A percentile compares a stretch with the other conserved stretches of the same genome.
Conservation (phyloP, 2,329 filamentous ascomycete species). For the Colletotrichum sublineola region DNA sequence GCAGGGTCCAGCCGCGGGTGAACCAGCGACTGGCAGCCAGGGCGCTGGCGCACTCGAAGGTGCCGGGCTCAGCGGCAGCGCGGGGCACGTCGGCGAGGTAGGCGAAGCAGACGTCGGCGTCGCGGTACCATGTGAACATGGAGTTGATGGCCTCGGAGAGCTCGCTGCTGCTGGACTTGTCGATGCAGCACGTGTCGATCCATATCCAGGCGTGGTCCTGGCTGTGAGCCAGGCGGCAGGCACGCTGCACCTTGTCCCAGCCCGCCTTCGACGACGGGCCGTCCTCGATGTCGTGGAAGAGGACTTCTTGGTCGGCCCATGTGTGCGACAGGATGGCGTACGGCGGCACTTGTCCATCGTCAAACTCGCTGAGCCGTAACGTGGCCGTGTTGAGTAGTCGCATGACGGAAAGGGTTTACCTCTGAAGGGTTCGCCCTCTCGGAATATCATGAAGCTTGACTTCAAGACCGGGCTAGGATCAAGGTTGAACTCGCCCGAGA, state of each 20-base stretch:
- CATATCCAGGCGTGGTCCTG: conserved; percentile 51
- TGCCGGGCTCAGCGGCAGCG: background rate
- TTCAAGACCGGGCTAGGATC: background rate
- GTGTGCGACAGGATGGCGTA: conserved; percentile 50
- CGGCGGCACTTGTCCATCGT: conserved; percentile 30
- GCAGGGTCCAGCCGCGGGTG: conserved; percentile 24
- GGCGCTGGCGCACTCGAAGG: background rate
- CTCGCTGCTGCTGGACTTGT: conserved; percentile 51
- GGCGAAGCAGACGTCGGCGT: conserved; percentile 52
- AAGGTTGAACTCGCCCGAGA: background rate
- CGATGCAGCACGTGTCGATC: conserved; percentile 55
- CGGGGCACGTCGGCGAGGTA: conserved; percentile 48
- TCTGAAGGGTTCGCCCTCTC: no score
- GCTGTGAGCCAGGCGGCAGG: conserved; percentile 37
- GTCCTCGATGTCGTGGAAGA: conserved; percentile 43
- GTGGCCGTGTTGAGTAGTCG: background rate
- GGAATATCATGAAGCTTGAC: background rate
- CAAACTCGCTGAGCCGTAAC: background rate
- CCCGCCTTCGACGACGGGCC: conserved; percentile 11
- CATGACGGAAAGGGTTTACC: background rate
- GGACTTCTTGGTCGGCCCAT: conserved; percentile 47
- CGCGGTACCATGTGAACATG: conserved; percentile 50
- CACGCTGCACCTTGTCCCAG: conserved; percentile 44
- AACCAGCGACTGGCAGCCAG: conserved; percentile 12
- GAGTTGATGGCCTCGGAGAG: conserved; percentile 49